A percentile compares a stretch with the other conserved stretches of the same genome.
Evolutionary conservation across 228 moss, liverwort and hornwort genomes (phyloP).

Genomic region (Sphagnum magellanicum): DNA sequence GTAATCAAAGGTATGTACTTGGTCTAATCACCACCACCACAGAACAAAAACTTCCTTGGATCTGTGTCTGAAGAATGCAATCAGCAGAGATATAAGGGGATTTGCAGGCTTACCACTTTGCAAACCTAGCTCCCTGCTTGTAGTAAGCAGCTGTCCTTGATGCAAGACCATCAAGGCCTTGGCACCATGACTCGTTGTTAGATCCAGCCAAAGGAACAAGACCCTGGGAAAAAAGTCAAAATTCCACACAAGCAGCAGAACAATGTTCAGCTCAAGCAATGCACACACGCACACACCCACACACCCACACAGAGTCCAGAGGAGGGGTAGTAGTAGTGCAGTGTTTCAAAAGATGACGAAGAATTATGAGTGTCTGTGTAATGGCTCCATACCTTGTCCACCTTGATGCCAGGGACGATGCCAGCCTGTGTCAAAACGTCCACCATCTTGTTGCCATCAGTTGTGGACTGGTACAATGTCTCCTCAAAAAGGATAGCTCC

Average conservation of each 20-base stretch:
- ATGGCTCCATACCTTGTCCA: conserved; percentile 42
- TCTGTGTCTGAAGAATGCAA: no score
- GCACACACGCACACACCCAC: no score
- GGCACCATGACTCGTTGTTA: conserved; percentile 68
- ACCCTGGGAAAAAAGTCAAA: conserved; percentile 11
- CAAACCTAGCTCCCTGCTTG: conserved; percentile 52
- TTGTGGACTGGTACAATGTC: conserved; percentile 60
- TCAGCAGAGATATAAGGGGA: no score
- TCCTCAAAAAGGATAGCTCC: conserved; percentile 74
- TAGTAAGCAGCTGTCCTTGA: conserved; percentile 31
- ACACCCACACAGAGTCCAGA: no score
- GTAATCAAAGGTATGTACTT: no score
- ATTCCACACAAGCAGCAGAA: no score
- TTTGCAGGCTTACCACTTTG: conserved; percentile 33
- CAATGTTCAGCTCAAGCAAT: no score
- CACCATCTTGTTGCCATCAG: conserved; percentile 56
- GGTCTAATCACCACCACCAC: no score
- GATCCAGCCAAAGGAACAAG: conserved; percentile 53
- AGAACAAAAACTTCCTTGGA: no score
- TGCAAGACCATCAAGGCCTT: conserved; percentile 30
- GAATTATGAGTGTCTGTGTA: neutral
- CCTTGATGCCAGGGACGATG: conserved; percentile 66
- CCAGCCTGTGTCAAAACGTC: conserved; percentile 24
- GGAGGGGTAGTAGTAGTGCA: no score
- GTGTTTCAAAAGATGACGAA: no score